Base-by-base conservation (phyloP, 257 asterid genomes). In the Solanum virginianum region DNA sequence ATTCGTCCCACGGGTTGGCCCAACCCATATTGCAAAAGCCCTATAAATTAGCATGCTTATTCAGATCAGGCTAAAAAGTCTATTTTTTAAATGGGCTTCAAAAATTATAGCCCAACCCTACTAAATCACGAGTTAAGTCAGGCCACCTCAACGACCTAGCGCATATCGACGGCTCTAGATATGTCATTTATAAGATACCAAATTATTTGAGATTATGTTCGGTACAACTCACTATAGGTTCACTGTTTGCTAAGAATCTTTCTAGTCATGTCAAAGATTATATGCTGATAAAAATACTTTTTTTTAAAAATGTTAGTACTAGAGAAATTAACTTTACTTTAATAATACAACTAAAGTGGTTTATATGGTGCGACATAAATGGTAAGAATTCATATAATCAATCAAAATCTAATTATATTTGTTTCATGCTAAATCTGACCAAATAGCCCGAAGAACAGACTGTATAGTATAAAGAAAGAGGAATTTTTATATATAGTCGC, bases 31-130 rank as follows among this genome's bases (percentile, higher is more conserved):
- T 32, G 36, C 36, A 32, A 32, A 32, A 32, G 2, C 4, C 36
- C 36, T 32, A 32, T 4, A 32, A 32, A 32, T 32, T 0, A 32
- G 4, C 1, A 32, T 32, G 4, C 4, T 2, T 32, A 32, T 32
- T 32, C 4, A 32, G 36, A 0, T 0, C 4, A 0, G 0, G 4
- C 36, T 32, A 32, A 32, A 32, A 32, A 32, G 0, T 0, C 0
- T 3, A 32, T 32, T 32, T 32, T 29, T 32, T 32, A 32, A 32
- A 32, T 32, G 4, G 0, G 3, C 36, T 32, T 0, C 4, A 32
- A 32, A 2, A 32, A 32, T 32, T 32, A 0, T 32, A 32, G 3
- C 1, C 4, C 4, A 32, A 26, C 29, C 29, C 2, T 26, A 1
- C 1, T 1, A 26, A 26, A 26, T 2, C 36, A 32, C 0, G 32